These are phyloP conservation scores for Saccharomyces cerevisiae DNA, from an alignment of 805 yeast genomes.

Conservation along the genomic window DNA sequence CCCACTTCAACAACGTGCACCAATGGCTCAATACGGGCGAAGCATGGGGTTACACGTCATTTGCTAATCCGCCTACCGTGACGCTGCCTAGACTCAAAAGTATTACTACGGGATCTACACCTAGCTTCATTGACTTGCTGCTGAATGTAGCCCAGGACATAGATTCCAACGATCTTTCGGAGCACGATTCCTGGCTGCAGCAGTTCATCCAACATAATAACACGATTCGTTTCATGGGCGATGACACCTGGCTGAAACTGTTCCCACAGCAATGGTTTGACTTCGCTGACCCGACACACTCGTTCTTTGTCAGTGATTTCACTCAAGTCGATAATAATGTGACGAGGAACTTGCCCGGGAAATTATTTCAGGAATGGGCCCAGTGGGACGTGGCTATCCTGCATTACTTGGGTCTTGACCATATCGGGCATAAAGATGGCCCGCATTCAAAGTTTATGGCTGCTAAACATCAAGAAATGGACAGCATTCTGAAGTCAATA, in stretches of 20 bases:
- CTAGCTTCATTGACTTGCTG: conserved; percentile 89
- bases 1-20: conserved; percentile 65
- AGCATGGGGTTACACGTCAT: conserved; percentile 86
- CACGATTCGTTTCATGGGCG: conserved; percentile 80
- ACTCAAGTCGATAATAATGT: conserved; percentile 91
- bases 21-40: conserved; percentile 50
- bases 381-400: conserved; percentile 81
- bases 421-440: conserved; percentile 96
- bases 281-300: conserved; percentile 75
- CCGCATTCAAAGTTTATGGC: conserved; percentile 76
- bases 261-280: conserved; percentile 62
- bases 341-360: conserved; percentile 69
- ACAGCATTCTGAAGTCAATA: conserved; percentile 46
- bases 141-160: conserved; percentile 89
- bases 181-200: conserved; percentile 80
- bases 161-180: conserved; percentile 52
- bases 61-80: conserved; percentile 92
- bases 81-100: conserved; percentile 92
- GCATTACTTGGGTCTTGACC: conserved; percentile 92
- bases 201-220: conserved; percentile 42
- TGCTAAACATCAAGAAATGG: conserved; percentile 81
- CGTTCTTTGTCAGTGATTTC: conserved; percentile 91
- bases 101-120: conserved; percentile 88
- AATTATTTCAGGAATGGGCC: conserved; percentile 34
- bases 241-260: conserved; percentile 93